phyloP scores from a whole-genome alignment of 495 filamentous ascomycete genomes.

The Penicillium lividum region DNA sequence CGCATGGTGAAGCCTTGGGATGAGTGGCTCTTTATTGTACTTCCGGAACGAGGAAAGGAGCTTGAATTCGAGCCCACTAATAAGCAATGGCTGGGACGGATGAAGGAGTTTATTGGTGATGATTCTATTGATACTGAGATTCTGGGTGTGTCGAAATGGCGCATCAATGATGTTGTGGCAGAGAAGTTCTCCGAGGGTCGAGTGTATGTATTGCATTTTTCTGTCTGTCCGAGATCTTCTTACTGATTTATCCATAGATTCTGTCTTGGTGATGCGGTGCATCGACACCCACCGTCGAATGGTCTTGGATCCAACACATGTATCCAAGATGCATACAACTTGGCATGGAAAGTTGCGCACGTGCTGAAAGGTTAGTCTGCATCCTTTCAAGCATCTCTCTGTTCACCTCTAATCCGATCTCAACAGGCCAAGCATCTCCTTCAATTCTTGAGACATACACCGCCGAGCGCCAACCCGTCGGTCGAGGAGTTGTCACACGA shows the following conservation, averaged over 20 bases:
- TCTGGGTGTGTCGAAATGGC: constrained; percentile 49
- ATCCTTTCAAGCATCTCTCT: constrained; percentile 23
- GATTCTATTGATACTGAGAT: constrained; percentile 40
- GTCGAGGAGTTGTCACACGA: constrained; percentile 45
- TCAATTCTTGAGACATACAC: constrained; percentile 47
- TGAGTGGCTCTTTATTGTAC: constrained; percentile 58
- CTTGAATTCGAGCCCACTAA: constrained; percentile 31
- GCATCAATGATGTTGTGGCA: constrained; percentile 54
- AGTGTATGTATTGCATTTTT: constrained; percentile 18
- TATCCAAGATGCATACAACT: constrained; percentile 56
- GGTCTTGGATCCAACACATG: constrained; percentile 56
- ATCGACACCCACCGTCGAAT: constrained; percentile 53
- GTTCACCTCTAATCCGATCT: background rate
- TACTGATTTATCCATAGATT: constrained; percentile 47
- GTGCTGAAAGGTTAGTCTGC: constrained; percentile 37
- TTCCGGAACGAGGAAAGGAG: constrained; percentile 40
- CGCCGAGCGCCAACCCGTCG: constrained; percentile 52
- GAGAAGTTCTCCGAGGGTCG: constrained; percentile 44
- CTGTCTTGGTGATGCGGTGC: constrained; percentile 54
- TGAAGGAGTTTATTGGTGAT: constrained; percentile 54
- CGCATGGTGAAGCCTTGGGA: constrained; percentile 59
- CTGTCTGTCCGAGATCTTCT: constrained; percentile 20
- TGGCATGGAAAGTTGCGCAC: constrained; percentile 58
- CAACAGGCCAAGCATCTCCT: constrained; percentile 36
- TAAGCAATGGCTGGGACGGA: constrained; percentile 45